A percentile compares a stretch with the other conserved stretches of the same genome.
These are phyloP conservation scores for Pichia rugopelliculosa DNA, from an alignment of 805 yeast genomes.

Conservation along the genomic window DNA sequence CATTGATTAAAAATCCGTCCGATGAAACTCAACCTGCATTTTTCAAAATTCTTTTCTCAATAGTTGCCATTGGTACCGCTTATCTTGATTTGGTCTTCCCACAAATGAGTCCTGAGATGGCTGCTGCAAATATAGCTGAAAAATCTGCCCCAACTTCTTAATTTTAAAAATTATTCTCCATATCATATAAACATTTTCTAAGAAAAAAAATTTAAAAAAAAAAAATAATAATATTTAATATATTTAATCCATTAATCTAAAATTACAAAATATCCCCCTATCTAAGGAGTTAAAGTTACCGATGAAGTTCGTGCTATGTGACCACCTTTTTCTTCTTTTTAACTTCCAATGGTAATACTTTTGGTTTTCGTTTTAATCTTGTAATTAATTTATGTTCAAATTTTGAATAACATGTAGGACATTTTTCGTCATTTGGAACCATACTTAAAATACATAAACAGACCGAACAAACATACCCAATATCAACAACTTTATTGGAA, in stretches of 20 bases:
- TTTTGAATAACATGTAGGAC: constrained; percentile 81
- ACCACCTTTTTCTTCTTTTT: constrained; percentile 19
- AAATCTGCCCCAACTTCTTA: constrained; percentile 2
- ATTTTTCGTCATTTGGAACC: constrained; percentile 57
- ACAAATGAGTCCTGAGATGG: constrained; percentile 18
- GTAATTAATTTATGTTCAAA: constrained; percentile 61
- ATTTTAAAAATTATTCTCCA: not conserved
- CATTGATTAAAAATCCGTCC: constrained; percentile 22
- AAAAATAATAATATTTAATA: too few relatives aligned
- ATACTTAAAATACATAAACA: constrained; percentile 76
- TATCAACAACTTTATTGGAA: constrained; percentile 83
- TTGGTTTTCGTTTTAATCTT: constrained; percentile 53
- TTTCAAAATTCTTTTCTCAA: constrained; percentile 39
- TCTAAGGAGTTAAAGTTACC: not conserved
- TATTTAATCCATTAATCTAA: too few relatives aligned
- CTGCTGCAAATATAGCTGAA: constrained; percentile 21
- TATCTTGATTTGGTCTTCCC: constrained; percentile 49
- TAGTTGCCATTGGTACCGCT: constrained; percentile 40
- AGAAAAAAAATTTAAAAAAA: not conserved
- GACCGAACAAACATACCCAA: constrained; percentile 92
- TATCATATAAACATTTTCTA: not conserved
- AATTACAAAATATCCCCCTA: too few relatives aligned
- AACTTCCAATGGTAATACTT: constrained; percentile 25
- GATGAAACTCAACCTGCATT: constrained; percentile 38
- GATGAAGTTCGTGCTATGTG: not conserved